Conservation (phyloP, 768 basidiomycete species). For the Agrocybe praecox region DNA sequence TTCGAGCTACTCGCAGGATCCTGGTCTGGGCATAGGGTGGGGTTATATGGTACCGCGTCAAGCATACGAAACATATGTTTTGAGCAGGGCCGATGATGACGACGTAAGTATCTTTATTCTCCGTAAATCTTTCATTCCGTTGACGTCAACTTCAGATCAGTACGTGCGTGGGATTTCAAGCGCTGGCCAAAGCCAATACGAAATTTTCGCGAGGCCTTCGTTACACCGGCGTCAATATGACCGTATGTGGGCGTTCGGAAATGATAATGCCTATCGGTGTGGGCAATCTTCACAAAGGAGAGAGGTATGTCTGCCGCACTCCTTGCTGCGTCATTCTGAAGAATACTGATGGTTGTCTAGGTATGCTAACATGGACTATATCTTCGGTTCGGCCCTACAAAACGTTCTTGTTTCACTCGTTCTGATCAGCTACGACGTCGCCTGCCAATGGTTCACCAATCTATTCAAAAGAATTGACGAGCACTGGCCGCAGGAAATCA, state of each 20-base stretch:
- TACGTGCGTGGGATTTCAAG: not conserved
- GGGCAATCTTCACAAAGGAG: not conserved
- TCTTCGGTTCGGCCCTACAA: not conserved
- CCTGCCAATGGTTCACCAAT: not conserved
- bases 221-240: not conserved
- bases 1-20: slow-evolving; percentile 10
- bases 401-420: not conserved
- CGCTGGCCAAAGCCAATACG: not conserved
- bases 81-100: slow-evolving; percentile 1
- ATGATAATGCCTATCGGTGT: not conserved
- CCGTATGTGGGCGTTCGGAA: not conserved
- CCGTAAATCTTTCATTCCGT: not conserved
- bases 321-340: not conserved
- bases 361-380: not conserved
- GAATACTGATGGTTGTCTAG: not conserved
- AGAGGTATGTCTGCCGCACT: not conserved
- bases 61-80: slow-evolving; percentile 11
- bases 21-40: slow-evolving; percentile 6
- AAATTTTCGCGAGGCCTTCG: not conserved
- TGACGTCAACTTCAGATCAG: not conserved
- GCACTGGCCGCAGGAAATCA: not conserved
- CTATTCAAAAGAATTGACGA: not conserved
- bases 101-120: slow-evolving; percentile 7
- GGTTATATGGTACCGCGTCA: slow-evolving; percentile 9
- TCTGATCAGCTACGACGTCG: not conserved